These are phyloP conservation scores for Ensete ventricosum DNA, from an alignment of 176 grass and related monocot species.

Conservation along the genomic window DNA sequence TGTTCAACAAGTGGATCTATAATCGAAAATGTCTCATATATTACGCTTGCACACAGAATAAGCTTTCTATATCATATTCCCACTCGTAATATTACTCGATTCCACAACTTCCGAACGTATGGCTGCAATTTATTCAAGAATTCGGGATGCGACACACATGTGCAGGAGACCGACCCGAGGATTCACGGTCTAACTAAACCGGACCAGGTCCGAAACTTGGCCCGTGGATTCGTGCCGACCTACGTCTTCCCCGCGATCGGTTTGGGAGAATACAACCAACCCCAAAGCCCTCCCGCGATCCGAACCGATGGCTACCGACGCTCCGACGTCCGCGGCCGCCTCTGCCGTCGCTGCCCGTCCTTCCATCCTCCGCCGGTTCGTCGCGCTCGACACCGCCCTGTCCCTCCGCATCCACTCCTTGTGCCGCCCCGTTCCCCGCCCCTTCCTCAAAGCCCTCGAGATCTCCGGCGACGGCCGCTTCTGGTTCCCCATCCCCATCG, in stretches of 20 bases:
- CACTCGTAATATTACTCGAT: too few species aligned
- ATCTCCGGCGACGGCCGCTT: conserved; percentile 76
- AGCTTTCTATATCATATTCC: too few species aligned
- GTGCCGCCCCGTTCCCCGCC: conserved; percentile 59
- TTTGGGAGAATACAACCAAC: background rate
- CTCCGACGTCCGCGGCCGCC: background rate
- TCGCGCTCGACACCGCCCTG: conserved; percentile 34
- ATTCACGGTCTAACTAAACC: too few species aligned
- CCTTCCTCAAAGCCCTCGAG: conserved; percentile 83
- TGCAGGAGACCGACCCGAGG: too few species aligned
- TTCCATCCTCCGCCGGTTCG: conserved; percentile 23
- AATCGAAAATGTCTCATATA: too few species aligned
- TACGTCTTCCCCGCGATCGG: background rate
- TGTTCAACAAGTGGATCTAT: too few species aligned
- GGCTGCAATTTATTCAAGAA: too few species aligned
- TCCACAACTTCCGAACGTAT: too few species aligned
- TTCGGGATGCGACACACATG: too few species aligned
- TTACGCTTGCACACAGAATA: too few species aligned
- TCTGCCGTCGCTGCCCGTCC: background rate
- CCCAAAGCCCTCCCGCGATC: background rate
- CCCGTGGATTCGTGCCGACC: too few species aligned
- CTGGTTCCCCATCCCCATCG: conserved; percentile 70
- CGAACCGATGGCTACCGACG: background rate
- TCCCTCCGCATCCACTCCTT: conserved; percentile 56
- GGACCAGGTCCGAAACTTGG: too few species aligned